These are phyloP conservation scores for Populus pruinosa DNA, from an alignment of 345 rosid genomes.

Conservation along the genomic window DNA sequence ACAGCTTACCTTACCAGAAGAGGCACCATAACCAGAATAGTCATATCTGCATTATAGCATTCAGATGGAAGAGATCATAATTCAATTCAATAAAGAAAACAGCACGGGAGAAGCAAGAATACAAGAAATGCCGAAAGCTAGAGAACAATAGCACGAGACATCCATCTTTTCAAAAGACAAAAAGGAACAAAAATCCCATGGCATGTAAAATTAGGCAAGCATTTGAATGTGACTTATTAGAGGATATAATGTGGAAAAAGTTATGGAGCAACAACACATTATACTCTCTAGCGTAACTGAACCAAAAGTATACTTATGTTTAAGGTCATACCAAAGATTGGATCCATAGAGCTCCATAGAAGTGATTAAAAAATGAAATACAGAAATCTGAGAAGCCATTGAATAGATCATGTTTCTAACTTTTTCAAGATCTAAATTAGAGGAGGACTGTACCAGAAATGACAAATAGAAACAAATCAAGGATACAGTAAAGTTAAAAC, in stretches of 20 bases:
- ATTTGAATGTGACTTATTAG: neutral
- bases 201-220: neutral
- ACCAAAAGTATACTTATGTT: neutral
- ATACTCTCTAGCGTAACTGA: neutral
- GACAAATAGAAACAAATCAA: slow-evolving; percentile 21
- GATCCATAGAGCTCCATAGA: neutral
- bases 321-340: neutral
- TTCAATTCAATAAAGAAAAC: slow-evolving; percentile 6
- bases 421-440: slow-evolving; percentile 11
- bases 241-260: too few species aligned
- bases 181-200: neutral
- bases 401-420: neutral
- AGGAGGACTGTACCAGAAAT: slow-evolving; percentile 15
- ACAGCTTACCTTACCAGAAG: slow-evolving; percentile 80
- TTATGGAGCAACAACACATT: too few species aligned
- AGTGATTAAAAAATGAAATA: neutral
- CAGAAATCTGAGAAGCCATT: neutral
- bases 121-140: neutral
- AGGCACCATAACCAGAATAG: slow-evolving; percentile 98
- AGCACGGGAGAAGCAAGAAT: neutral
- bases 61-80: slow-evolving; percentile 16
- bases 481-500: slow-evolving; percentile 9
- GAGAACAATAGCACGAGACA: neutral
- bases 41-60: slow-evolving; percentile 64
- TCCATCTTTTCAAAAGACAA: neutral